A percentile compares a stretch with the other conserved stretches of the same genome.
These are phyloP conservation scores for Guillardia theta DNA, from an alignment of 78 protist genomes.

Conservation along the genomic window DNA sequence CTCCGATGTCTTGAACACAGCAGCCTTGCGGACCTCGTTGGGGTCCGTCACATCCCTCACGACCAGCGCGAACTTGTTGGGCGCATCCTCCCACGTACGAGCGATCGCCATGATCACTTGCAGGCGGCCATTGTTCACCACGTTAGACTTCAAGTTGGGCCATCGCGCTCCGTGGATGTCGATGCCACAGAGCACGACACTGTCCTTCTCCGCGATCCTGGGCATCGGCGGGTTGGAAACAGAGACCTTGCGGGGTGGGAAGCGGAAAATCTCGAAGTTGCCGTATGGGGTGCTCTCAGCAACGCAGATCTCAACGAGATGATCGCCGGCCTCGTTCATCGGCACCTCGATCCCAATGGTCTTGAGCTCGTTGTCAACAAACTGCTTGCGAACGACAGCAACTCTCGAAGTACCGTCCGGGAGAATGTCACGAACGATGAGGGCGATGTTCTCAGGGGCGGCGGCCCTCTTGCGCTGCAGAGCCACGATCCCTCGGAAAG, in stretches of 20 bases:
- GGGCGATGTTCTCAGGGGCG: not conserved
- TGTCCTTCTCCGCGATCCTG: not conserved
- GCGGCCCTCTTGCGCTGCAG: not conserved
- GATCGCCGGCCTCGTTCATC: not conserved
- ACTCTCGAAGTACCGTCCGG: not conserved
- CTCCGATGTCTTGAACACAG: not conserved
- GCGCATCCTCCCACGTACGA: slow-evolving; percentile 13
- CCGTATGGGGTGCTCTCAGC: not conserved
- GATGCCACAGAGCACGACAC: not conserved
- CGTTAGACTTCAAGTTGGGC: not conserved
- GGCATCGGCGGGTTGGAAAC: not conserved
- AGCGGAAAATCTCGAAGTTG: not conserved
- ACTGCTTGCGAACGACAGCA: not conserved
- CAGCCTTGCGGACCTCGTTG: not conserved
- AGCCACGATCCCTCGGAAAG: not conserved
- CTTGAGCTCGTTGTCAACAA: not conserved
- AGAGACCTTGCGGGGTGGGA: not conserved
- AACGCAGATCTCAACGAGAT: not conserved
- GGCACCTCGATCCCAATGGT: not conserved
- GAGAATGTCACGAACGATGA: not conserved
- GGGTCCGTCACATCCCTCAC: not conserved
- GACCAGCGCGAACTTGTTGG: not conserved
- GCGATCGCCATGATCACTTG: not conserved
- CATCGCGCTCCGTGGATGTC: not conserved
- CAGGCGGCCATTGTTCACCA: not conserved